Conservation (phyloP, 2,329 filamentous ascomycete genomes). For the Botryotinia calthae region DNA sequence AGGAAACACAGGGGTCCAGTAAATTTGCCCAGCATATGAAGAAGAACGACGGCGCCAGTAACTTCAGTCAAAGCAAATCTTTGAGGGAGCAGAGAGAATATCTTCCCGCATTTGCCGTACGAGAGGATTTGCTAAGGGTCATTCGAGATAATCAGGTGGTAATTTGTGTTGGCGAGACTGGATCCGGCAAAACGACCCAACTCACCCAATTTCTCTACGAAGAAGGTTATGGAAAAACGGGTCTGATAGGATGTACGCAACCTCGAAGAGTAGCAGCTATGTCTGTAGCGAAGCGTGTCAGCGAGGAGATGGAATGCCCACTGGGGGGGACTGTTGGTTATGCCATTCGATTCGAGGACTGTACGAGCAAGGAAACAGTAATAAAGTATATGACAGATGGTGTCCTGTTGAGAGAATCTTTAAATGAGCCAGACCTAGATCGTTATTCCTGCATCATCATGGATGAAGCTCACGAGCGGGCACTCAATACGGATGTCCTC, state of each 20-base stretch:
- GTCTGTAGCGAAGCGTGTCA: constrained; percentile 97
- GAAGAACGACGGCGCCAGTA: constrained; percentile 79
- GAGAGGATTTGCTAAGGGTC: constrained; percentile 86
- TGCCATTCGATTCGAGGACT: constrained; percentile 97
- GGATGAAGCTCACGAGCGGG: constrained; percentile 97
- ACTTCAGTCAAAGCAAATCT: constrained; percentile 90
- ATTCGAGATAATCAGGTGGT: constrained; percentile 96
- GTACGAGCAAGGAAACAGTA: constrained; percentile 88
- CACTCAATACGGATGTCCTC: constrained; percentile 92
- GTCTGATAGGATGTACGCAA: constrained; percentile 95
- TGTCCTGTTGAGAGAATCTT: constrained; percentile 85
- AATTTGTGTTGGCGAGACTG: constrained; percentile 95
- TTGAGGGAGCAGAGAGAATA: constrained; percentile 89
- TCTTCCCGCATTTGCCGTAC: constrained; percentile 90
- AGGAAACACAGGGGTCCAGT: constrained; percentile 61
- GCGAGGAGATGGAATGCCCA: constrained; percentile 95
- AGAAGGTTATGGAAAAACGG: constrained; percentile 83
- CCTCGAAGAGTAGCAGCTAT: constrained; percentile 95
- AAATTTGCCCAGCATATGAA: constrained; percentile 93
- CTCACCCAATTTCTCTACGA: constrained; percentile 94
- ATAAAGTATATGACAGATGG: constrained; percentile 99
- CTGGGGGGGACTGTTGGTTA: constrained; percentile 89
- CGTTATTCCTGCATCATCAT: constrained; percentile 98
- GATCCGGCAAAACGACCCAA: constrained; percentile 96
- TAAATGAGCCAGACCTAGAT: constrained; percentile 89